Percentiles rank a stretch among this genome's conserved stretches.
phyloP scores from a whole-genome alignment of 495 filamentous ascomycete species.

The Saxispiralis lemnorum region DNA sequence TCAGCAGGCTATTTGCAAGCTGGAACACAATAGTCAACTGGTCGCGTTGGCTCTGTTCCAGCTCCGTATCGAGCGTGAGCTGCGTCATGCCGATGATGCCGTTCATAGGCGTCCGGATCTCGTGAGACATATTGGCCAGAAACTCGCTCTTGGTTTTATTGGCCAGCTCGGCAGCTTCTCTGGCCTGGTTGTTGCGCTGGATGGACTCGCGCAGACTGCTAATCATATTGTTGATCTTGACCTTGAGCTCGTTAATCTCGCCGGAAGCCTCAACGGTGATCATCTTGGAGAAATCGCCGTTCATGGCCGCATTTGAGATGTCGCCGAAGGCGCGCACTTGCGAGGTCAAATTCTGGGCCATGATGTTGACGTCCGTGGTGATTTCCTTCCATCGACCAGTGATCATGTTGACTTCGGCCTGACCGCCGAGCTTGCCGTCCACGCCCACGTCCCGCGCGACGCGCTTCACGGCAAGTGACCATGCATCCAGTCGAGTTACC shows the following conservation, averaged over 20 bases:
- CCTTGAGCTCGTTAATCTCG: slow-evolving; percentile 98
- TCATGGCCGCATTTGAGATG: slow-evolving; percentile 90
- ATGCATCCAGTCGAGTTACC: slow-evolving; percentile 88
- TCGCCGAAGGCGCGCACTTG: slow-evolving; percentile 97
- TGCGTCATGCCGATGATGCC: slow-evolving; percentile 90
- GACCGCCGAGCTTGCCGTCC: slow-evolving; percentile 96
- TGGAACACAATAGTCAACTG: slow-evolving; percentile 99
- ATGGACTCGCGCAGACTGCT: slow-evolving; percentile 90
- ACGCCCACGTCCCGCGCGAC: slow-evolving; percentile 95
- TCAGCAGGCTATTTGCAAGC: slow-evolving; percentile 87
- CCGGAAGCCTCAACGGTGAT: slow-evolving; percentile 97
- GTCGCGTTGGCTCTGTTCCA: slow-evolving; percentile 88
- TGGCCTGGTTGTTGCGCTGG: slow-evolving; percentile 88
- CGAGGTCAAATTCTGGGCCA: slow-evolving; percentile 94
- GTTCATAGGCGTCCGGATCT: slow-evolving; percentile 92
- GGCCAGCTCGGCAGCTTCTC: slow-evolving; percentile 88
- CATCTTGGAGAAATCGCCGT: slow-evolving; percentile 89
- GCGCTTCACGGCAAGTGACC: slow-evolving; percentile 90
- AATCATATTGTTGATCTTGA: slow-evolving; percentile 99
- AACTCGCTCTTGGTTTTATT: slow-evolving; percentile 99
- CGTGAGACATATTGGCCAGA: slow-evolving; percentile 97
- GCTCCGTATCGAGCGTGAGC: slow-evolving; percentile 83
- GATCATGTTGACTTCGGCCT: slow-evolving; percentile 86
- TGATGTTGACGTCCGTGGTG: slow-evolving; percentile 93
- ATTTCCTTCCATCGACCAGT: slow-evolving; percentile 97